Conservation (phyloP, 73 alveolate species). For the Paramecium bursaria region DNA sequence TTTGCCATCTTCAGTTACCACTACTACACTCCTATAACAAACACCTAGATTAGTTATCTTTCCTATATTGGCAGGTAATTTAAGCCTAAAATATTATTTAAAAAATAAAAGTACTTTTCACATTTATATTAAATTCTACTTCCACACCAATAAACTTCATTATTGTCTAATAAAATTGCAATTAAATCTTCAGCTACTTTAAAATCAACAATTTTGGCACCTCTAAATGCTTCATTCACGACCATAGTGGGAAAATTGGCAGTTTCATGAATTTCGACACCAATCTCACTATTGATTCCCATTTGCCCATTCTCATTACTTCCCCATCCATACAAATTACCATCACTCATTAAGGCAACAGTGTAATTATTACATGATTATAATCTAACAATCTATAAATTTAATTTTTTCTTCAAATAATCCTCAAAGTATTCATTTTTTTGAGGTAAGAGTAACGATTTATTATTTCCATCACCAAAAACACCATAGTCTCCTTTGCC, state of each 20-base stretch:
- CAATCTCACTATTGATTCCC: slow-evolving; percentile 78
- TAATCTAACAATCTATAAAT: slow-evolving; percentile 5
- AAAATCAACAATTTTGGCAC: slow-evolving; percentile 52
- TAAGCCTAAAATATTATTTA: slow-evolving; percentile 49
- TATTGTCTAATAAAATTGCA: slow-evolving; percentile 51
- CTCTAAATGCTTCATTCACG: slow-evolving; percentile 29
- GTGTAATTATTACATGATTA: slow-evolving; percentile 73
- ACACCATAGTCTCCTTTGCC: slow-evolving; percentile 72
- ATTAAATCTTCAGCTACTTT: slow-evolving; percentile 63
- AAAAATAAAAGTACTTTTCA: slow-evolving; percentile 23
- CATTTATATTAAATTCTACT: slow-evolving; percentile 59
- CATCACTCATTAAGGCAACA: slow-evolving; percentile 76
- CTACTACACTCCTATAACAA: slow-evolving; percentile 61
- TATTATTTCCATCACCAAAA: slow-evolving; percentile 71
- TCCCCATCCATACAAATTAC: slow-evolving; percentile 90
- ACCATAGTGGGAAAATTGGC: slow-evolving; percentile 59
- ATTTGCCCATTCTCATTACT: slow-evolving; percentile 89
- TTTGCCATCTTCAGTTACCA: slow-evolving; percentile 58
- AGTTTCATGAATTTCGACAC: slow-evolving; percentile 69
- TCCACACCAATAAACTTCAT: slow-evolving; percentile 64
- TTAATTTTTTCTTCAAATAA: slow-evolving; percentile 36
- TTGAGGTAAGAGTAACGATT: slow-evolving; percentile 27
- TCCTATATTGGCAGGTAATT: slow-evolving; percentile 39
- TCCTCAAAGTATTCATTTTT: slow-evolving; percentile 63
- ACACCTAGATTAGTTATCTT: slow-evolving; percentile 57